phyloP scores from a whole-genome alignment of 1,139 yeast genomes.

The Suhomyces coccinellae region DNA sequence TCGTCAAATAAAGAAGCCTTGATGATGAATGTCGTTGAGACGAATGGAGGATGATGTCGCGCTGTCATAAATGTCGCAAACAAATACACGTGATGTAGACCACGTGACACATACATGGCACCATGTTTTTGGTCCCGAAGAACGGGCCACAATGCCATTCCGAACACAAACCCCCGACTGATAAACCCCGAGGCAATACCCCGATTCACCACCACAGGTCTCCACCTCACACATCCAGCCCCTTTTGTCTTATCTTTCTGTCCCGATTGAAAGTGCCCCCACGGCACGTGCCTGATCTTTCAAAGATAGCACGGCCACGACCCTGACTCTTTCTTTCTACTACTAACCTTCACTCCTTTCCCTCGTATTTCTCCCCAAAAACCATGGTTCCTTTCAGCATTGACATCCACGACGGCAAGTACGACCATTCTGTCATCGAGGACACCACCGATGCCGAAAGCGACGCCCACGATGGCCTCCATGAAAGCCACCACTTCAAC shows the following conservation, averaged over 20 bases:
- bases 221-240: too few relatives aligned
- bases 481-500: slow-evolving; percentile 16
- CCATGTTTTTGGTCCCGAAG: too few relatives aligned
- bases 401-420: slow-evolving; percentile 1
- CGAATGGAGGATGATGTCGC: too few relatives aligned
- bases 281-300: neutral
- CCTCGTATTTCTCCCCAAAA: neutral
- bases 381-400: slow-evolving; percentile 8
- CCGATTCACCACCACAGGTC: too few relatives aligned
- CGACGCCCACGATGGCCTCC: slow-evolving; percentile 6
- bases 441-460: slow-evolving; percentile 11
- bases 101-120: neutral
- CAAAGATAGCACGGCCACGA: neutral
- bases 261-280: too few relatives aligned
- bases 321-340: neutral
- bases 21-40: too few relatives aligned
- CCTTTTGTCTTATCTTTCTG: neutral
- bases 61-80: neutral
- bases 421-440: slow-evolving; percentile 4
- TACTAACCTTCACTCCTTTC: neutral
- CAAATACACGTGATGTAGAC: neutral
- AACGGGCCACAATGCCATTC: too few relatives aligned
- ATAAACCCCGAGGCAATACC: too few relatives aligned
- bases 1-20: too few relatives aligned
- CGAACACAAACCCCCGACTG: too few relatives aligned